Conservation (phyloP, 441 rosid genomes). For the Gossypium laxum region DNA sequence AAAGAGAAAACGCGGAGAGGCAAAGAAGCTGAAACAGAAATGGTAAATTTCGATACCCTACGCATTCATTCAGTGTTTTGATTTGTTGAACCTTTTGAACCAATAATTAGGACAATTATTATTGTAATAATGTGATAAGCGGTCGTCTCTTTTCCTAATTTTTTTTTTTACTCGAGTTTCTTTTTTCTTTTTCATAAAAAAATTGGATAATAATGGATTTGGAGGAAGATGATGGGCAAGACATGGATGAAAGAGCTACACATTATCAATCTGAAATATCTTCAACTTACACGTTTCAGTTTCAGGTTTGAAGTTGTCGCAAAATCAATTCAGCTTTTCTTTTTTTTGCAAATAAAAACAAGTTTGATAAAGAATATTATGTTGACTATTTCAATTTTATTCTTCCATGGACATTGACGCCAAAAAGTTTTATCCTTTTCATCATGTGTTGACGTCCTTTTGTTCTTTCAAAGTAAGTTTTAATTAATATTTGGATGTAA, state of each 20-base stretch:
- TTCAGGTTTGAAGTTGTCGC: background rate
- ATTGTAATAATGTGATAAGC: background rate
- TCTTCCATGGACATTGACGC: background rate
- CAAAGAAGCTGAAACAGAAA: background rate
- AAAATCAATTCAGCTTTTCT: background rate
- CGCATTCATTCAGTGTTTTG: background rate
- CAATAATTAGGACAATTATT: background rate
- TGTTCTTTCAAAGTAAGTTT: background rate
- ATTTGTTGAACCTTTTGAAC: background rate
- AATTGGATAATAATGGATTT: background rate
- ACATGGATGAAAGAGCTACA: background rate
- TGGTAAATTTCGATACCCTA: background rate
- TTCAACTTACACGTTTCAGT: constrained; percentile 5
- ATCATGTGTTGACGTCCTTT: background rate
- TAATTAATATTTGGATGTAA: background rate
- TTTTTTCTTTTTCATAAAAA: background rate
- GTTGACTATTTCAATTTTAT: background rate
- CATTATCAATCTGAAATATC: background rate
- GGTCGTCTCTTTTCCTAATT: background rate
- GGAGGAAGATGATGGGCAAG: background rate
- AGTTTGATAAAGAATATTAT: background rate
- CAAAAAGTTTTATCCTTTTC: background rate
- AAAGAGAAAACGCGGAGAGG: background rate
- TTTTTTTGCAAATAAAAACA: constrained; percentile 6
- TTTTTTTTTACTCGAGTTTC: background rate